These are phyloP conservation scores for Mortierella antarctica DNA, from an alignment of 192 early-diverging fungal species.

Conservation along the genomic window DNA sequence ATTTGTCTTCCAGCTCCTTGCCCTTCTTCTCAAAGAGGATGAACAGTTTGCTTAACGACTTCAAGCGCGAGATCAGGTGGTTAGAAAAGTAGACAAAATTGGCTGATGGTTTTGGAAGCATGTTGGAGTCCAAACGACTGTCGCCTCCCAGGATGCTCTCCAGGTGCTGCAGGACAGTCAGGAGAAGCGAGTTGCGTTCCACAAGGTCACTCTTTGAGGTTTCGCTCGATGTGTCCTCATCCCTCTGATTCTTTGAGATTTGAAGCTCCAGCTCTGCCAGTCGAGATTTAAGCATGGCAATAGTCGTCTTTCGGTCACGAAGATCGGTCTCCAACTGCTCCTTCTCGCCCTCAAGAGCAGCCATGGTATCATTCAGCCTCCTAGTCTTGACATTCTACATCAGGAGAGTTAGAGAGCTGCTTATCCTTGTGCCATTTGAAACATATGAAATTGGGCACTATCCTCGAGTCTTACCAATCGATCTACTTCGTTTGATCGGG, in stretches of 20 bases:
- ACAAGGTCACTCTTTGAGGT: conserved; percentile 42
- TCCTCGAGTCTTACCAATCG: conserved; percentile 34
- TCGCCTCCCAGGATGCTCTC: conserved; percentile 54
- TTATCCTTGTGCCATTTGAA: no score
- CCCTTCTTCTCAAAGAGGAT: conserved; percentile 50
- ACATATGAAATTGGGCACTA: background rate
- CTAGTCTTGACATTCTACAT: conserved; percentile 33
- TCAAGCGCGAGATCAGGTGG: conserved; percentile 46
- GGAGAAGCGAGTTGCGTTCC: conserved; percentile 54
- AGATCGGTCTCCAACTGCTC: conserved; percentile 41
- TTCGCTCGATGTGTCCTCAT: conserved; percentile 14
- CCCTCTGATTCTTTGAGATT: conserved; percentile 23
- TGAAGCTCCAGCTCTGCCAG: conserved; percentile 34
- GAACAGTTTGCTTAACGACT: conserved; percentile 48
- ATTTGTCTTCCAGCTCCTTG: conserved; percentile 53
- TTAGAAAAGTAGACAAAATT: conserved; percentile 55
- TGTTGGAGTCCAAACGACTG: conserved; percentile 33
- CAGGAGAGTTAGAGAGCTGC: background rate
- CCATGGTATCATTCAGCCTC: conserved; percentile 46
- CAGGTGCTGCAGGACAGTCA: conserved; percentile 49
- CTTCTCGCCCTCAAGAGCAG: conserved; percentile 36
- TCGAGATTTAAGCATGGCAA: conserved; percentile 52
- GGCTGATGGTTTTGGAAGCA: conserved; percentile 51
- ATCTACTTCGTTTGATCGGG: conserved; percentile 51
- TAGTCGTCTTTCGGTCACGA: conserved; percentile 42